These are phyloP conservation scores for Kodamaea ohmeri DNA, from an alignment of 1,139 yeast genomes.

Conservation along the genomic window DNA sequence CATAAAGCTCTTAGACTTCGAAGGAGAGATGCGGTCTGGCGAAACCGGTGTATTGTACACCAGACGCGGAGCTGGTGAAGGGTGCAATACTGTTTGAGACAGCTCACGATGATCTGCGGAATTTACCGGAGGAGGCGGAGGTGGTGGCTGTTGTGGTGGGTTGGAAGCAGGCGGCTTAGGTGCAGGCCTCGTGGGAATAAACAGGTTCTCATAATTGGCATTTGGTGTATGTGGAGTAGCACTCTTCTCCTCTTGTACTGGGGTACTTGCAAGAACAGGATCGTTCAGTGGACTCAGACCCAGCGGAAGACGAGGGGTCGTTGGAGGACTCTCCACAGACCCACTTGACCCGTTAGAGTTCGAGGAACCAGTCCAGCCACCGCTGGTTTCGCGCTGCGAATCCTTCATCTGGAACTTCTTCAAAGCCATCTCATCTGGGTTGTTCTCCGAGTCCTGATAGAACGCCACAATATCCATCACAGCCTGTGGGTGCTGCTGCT, in stretches of 20 bases:
- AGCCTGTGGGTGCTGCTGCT: slow-evolving; percentile 89
- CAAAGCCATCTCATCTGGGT: slow-evolving; percentile 68
- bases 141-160: slow-evolving; percentile 11
- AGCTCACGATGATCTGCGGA: slow-evolving; percentile 2
- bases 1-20: slow-evolving; percentile 22
- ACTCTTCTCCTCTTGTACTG: slow-evolving; percentile 8
- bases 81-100: slow-evolving; percentile 6
- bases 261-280: slow-evolving; percentile 18
- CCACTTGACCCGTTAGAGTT: slow-evolving; percentile 10
- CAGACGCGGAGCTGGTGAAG: slow-evolving; percentile 4
- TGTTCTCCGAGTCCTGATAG: slow-evolving; percentile 65
- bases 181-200: slow-evolving; percentile 67
- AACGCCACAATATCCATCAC: slow-evolving; percentile 91
- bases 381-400: slow-evolving; percentile 5
- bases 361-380: slow-evolving; percentile 4
- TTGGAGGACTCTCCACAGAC: slow-evolving; percentile 13
- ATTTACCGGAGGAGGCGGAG: slow-evolving; percentile 10
- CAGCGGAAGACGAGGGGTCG: slow-evolving; percentile 18
- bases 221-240: slow-evolving; percentile 21
- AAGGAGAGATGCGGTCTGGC: slow-evolving; percentile 14
- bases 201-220: slow-evolving; percentile 39
- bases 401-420: slow-evolving; percentile 54
- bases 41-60: slow-evolving; percentile 9
- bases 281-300: slow-evolving; percentile 14
- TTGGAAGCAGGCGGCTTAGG: slow-evolving; percentile 49